These are phyloP conservation scores for Oligophagozyma castellii DNA, from an alignment of 1,139 yeast species.

Conservation along the genomic window DNA sequence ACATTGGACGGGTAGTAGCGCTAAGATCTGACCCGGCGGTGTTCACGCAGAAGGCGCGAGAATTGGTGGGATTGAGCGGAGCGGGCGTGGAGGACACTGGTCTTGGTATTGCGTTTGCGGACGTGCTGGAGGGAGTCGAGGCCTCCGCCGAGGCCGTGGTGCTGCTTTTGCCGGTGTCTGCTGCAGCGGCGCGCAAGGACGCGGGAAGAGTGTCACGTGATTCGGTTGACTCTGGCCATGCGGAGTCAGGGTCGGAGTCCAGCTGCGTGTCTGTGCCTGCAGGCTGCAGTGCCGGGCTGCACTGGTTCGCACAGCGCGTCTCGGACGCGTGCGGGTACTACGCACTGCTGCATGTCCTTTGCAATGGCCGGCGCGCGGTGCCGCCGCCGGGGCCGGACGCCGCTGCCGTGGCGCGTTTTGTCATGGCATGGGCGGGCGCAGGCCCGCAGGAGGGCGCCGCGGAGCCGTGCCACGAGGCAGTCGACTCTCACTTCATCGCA, in stretches of 20 bases:
- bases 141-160: conserved; percentile 61
- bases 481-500: conserved; percentile 67
- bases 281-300: conserved; percentile 14
- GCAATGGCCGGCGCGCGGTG: conserved; percentile 31
- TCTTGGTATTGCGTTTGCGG: conserved; percentile 50
- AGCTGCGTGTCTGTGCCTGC: neutral
- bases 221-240: neutral
- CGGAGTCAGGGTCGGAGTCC: neutral
- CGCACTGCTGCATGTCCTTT: conserved; percentile 65
- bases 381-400: conserved; percentile 22
- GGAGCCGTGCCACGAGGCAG: conserved; percentile 37
- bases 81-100: conserved; percentile 62
- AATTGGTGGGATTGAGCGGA: too few species aligned
- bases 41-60: conserved; percentile 55
- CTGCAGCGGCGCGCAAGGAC: conserved; percentile 55
- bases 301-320: conserved; percentile 77
- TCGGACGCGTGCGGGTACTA: conserved; percentile 89
- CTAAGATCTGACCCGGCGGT: conserved; percentile 83
- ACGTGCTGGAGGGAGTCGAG: conserved; percentile 77
- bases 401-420: conserved; percentile 20
- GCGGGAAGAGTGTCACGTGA: too few species aligned
- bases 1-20: conserved; percentile 48
- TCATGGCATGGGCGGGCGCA: conserved; percentile 2
- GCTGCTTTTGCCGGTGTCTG: conserved; percentile 69
- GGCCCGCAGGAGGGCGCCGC: conserved; percentile 28